Percentiles rank a stretch among this genome's conserved stretches.
Conservation (phyloP, 2,329 filamentous ascomycete species). For the Corynespora cassiicola region DNA sequence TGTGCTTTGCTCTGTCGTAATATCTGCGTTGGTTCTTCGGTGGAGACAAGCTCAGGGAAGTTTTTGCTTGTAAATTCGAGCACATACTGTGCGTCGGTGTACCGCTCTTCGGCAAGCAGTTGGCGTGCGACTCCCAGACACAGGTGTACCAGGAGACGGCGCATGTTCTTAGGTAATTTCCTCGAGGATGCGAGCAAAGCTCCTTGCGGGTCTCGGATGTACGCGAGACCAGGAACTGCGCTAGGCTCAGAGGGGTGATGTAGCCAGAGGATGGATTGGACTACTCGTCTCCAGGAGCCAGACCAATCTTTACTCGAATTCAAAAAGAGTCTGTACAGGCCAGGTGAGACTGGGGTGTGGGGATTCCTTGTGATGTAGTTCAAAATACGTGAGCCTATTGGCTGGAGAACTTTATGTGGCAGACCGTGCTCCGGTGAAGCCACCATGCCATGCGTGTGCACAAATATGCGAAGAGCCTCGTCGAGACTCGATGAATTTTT, state of each 20-base stretch:
- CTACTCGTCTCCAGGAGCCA: slow-evolving; percentile 24
- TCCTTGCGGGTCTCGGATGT: slow-evolving; percentile 29
- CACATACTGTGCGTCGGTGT: slow-evolving; percentile 32
- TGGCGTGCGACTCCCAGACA: slow-evolving; percentile 38
- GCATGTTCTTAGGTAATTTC: slow-evolving; percentile 12
- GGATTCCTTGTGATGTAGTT: slow-evolving; percentile 25
- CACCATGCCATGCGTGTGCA: slow-evolving; percentile 24
- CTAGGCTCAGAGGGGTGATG: slow-evolving; percentile 32
- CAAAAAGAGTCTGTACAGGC: slow-evolving; percentile 34
- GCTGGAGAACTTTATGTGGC: slow-evolving; percentile 15
- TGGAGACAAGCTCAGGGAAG: slow-evolving; percentile 38
- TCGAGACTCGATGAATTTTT: slow-evolving; percentile 16
- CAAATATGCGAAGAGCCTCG: slow-evolving; percentile 29
- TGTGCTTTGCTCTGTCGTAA: slow-evolving; percentile 4
- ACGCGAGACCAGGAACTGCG: slow-evolving; percentile 25
- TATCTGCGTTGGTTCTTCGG: slow-evolving; percentile 16
- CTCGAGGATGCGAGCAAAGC: slow-evolving; percentile 15
- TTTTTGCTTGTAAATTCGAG: slow-evolving; percentile 38
- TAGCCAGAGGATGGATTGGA: slow-evolving; percentile 35
- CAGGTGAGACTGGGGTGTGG: slow-evolving; percentile 8
- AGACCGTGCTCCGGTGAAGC: slow-evolving; percentile 10
- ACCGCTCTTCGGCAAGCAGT: slow-evolving; percentile 34
- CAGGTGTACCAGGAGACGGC: slow-evolving; percentile 34
- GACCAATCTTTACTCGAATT: slow-evolving; percentile 27
- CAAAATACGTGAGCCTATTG: slow-evolving; percentile 31